Percentiles rank a stretch among this genome's conserved stretches.
These are phyloP conservation scores for Oldenlandia corymbosa DNA, from an alignment of 257 asterid species.

Conservation along the genomic window DNA sequence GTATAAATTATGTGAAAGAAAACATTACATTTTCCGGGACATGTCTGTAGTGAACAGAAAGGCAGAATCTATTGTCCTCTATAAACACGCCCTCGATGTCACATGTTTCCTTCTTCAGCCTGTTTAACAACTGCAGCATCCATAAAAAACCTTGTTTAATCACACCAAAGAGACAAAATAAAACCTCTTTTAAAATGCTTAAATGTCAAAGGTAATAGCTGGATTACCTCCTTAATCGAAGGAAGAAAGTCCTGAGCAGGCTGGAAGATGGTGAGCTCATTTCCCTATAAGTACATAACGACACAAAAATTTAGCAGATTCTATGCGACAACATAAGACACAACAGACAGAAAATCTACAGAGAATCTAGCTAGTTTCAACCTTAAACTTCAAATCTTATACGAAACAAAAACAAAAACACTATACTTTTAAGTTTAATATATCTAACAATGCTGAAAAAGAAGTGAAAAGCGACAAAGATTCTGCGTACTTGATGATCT, in stretches of 20 bases:
- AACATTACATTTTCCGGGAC: constrained; percentile 49
- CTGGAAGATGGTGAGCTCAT: constrained; percentile 57
- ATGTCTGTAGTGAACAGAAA: constrained; percentile 82
- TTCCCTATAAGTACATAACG: constrained; percentile 68
- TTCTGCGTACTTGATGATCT: constrained; percentile 33
- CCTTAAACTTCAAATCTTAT: no score
- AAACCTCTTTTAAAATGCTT: neutral
- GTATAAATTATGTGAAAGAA: no score
- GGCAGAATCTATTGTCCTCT: constrained; percentile 78
- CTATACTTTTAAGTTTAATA: no score
- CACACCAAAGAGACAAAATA: neutral
- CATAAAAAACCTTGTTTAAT: neutral
- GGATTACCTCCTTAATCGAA: constrained; percentile 45
- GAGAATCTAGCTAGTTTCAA: no score
- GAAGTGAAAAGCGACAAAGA: no score
- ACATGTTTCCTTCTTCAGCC: constrained; percentile 35
- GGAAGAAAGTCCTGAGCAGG: constrained; percentile 81
- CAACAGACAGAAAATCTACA: no score
- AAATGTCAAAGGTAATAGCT: no score
- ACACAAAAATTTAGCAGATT: no score
- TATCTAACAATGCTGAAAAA: no score
- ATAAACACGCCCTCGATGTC: constrained; percentile 54
- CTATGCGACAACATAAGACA: no score
- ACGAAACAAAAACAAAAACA: no score
- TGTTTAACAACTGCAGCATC: constrained; percentile 46